Evolutionary conservation across 257 asterid species (phyloP).

Genomic region (Thymus mandschuricus): DNA sequence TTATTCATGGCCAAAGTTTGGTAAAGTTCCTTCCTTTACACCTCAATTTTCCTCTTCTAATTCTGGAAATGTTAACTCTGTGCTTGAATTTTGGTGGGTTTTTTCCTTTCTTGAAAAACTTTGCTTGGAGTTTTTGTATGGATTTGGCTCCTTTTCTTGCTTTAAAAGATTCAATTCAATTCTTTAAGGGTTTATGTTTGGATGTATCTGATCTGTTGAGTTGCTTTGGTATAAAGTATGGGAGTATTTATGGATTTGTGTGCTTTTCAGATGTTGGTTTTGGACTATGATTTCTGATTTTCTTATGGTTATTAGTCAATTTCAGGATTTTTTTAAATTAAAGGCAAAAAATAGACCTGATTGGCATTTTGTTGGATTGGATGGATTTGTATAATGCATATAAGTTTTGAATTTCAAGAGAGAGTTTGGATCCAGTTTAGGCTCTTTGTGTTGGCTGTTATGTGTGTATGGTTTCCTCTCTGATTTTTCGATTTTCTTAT

Average conservation of each 20-base stretch:
- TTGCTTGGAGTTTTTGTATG: constrained; percentile 34
- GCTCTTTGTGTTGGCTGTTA: constrained; percentile 14
- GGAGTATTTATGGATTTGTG: constrained; percentile 25
- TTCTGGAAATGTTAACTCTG: constrained; percentile 35
- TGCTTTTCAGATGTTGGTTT: constrained; percentile 29
- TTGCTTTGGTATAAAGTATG: constrained; percentile 29
- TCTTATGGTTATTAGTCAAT: constrained; percentile 27
- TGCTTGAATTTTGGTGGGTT: constrained; percentile 30
- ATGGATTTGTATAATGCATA: background rate
- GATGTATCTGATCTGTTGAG: constrained; percentile 27
- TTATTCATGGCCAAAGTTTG: constrained; percentile 38
- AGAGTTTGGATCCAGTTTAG: constrained; percentile 13
- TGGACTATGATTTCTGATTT: constrained; percentile 4
- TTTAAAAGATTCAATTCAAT: constrained; percentile 32
- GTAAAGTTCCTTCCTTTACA: constrained; percentile 47
- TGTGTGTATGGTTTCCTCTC: background rate
- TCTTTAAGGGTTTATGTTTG: constrained; percentile 28
- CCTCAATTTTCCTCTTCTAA: background rate
- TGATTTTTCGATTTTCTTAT: background rate
- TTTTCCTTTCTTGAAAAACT: constrained; percentile 38
- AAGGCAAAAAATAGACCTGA: background rate
- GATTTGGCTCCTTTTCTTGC: constrained; percentile 33
- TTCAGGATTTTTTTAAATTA: constrained; percentile 15
- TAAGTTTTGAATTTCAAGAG: constrained; percentile 21
- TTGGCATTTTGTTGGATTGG: constrained; percentile 24